Base-by-base conservation (phyloP, 345 rosid genomes). In the Salix udensis region DNA sequence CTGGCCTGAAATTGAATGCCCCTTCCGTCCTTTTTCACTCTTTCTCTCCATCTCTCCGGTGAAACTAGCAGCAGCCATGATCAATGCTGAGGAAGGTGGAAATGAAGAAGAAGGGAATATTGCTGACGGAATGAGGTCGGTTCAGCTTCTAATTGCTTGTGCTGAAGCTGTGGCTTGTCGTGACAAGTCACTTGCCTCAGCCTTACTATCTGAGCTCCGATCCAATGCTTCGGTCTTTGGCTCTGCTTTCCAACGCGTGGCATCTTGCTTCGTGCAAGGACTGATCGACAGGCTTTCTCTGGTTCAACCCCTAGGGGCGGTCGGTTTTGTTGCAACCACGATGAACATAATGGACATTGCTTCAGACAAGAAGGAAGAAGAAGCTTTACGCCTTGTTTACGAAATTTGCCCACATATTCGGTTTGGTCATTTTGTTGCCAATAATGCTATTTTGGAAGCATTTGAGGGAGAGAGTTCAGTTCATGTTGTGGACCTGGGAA, bases 121-220 rank as follows among this genome's bases (percentile, higher is more conserved):
- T 36, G 77, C 79, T 1, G 86, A 87, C 18, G 92, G 85, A 11
- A 88, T 89, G 89, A 83, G 83, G 75, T 84, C 85, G 24, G 85
- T 90, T 58, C 89, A 88, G 81, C 89, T 84, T 58, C 84, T 90
- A 58, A 79, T 90, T 14, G 81, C 90, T 18, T 90, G 94, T 42
- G 91, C 91, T 1, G 92, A 90, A 69, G 94, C 92, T 2, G 91
- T 90, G 44, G 94, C 94, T 46, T 90, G 91, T 36, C 88, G 91
- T 2, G 94, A 90, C 77, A 86, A 86, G 74, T 28, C 83, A 24
- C 87, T 86, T 34, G 91, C 91, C 39, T 81, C 92, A 0, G 78
- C 84, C 7, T 78, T 89, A 76, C 72, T 89, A 50, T 85, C 91
- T 0, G 91, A 90, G 76, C 91, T 88, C 30, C 74, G 82, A 21